Conservation (phyloP, 2,329 filamentous ascomycete genomes). For the Fusarium citri region DNA sequence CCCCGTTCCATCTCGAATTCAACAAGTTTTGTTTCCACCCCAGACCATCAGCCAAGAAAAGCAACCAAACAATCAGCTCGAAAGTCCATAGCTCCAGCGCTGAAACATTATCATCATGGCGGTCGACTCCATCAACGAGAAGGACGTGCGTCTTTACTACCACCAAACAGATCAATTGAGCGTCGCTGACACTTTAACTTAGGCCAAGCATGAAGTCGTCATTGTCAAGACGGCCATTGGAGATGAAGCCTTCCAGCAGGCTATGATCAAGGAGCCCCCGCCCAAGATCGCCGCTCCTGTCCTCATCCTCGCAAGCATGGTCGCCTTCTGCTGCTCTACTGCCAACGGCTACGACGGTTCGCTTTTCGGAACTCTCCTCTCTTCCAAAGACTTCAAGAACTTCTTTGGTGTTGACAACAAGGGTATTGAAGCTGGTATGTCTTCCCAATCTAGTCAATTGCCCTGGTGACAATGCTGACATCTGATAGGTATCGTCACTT, state of each 20-base stretch:
- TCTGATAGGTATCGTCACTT: constrained; percentile 41
- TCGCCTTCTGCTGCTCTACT: constrained; percentile 48
- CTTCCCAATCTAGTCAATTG: background rate
- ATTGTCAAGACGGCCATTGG: constrained; percentile 42
- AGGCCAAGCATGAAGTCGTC: constrained; percentile 23
- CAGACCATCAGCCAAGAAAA: constrained; percentile 19
- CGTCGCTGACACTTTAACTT: background rate
- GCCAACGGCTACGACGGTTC: constrained; percentile 59
- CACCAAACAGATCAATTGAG: background rate
- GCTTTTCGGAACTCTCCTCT: constrained; percentile 61
- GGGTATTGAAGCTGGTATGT: constrained; percentile 42
- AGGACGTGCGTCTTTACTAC: constrained; percentile 9
- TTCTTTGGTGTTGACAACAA: constrained; percentile 55
- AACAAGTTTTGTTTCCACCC: background rate
- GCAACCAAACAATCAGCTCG: constrained; percentile 1
- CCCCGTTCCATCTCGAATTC: constrained; percentile 1
- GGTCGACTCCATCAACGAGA: constrained; percentile 35
- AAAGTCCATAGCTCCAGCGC: constrained; percentile 10
- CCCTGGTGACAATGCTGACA: background rate
- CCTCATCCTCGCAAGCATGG: constrained; percentile 41
- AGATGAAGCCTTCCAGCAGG: constrained; percentile 46
- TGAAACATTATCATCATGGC: constrained; percentile 36
- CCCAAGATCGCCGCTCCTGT: constrained; percentile 27
- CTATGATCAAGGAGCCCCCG: constrained; percentile 48
- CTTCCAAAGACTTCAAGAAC: constrained; percentile 59